A percentile compares a stretch with the other conserved stretches of the same genome.
Evolutionary conservation across 2,329 filamentous ascomycete genomes (phyloP).

Genomic region (Ophiostoma pallidulum): DNA sequence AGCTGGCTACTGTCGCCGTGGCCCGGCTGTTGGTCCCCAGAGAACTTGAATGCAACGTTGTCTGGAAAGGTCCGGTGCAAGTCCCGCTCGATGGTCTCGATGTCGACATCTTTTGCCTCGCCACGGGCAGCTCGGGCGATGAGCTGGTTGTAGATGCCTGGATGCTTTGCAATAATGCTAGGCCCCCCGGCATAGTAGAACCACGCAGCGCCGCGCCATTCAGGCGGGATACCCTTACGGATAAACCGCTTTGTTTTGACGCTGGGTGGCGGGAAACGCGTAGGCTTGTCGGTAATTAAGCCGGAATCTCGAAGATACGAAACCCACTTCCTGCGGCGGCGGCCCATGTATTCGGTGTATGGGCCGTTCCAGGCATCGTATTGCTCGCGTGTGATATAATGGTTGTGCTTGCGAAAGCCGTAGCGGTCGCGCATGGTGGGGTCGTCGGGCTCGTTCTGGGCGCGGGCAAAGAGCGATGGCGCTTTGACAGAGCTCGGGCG

Average conservation of each 20-base stretch:
- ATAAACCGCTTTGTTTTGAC: constrained; percentile 84
- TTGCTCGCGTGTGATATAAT: constrained; percentile 64
- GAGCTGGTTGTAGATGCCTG: constrained; percentile 65
- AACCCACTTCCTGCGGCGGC: constrained; percentile 74
- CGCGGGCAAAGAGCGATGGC: constrained; percentile 14
- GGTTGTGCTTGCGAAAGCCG: constrained; percentile 81
- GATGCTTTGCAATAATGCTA: constrained; percentile 63
- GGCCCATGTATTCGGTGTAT: constrained; percentile 66
- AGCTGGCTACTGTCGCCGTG: constrained; percentile 16
- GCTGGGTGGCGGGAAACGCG: constrained; percentile 68
- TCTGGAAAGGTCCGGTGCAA: constrained; percentile 91
- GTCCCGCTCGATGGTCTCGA: constrained; percentile 88
- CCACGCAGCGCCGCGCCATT: constrained; percentile 93
- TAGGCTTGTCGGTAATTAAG: constrained; percentile 60
- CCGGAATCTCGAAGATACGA: constrained; percentile 67
- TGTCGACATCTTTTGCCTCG: constrained; percentile 59
- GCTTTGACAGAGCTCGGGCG: constrained; percentile 11
- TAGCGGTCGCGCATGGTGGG: constrained; percentile 63
- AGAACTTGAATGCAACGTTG: constrained; percentile 72
- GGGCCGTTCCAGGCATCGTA: constrained; percentile 73
- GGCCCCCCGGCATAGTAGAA: constrained; percentile 92
- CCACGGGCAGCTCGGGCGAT: constrained; percentile 38
- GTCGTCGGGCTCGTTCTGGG: constrained; percentile 35
- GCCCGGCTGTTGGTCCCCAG: constrained; percentile 19
- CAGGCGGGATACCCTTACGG: constrained; percentile 85